Evolutionary conservation across 2,329 filamentous ascomycete species (phyloP), one percentile per base, ranked within the genome.

Genomic region (Fusarium coicis): DNA sequence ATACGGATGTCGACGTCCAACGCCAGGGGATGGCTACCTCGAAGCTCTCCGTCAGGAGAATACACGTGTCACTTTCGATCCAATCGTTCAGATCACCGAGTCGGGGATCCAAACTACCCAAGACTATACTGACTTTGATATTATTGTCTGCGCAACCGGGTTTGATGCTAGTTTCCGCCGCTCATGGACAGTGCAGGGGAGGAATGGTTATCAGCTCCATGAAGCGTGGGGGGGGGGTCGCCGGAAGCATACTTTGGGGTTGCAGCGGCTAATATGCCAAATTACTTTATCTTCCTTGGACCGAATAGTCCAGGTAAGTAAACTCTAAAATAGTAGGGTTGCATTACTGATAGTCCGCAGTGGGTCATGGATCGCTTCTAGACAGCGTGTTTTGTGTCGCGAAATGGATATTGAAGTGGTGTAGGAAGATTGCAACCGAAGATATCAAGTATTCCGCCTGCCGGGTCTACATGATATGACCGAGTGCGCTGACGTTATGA

Each of bases 1-100:
- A 40, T 64, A 69, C 5, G 73, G 77, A 14, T 79, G 73, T 28
- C 75, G 77, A 15, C 75, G 77, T 4, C 71, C 74, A 7, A 77
- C 73, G 0, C 73, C 74, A 1, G 76, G 78, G 1, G 70, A 74
- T 3, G 66, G 70, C 14, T 79, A 79, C 21, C 74, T 79, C 6
- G 75, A 79, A 63, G 76, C 75, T 7, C 62, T 79, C 0, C 53
- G 36, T 4, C 14, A 66, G 40, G n/a, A 56, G 50, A 57, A 68
- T 32, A n/a, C 75, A 66, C 40, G 70, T 64, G 32, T 43, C 1
- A 56, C 52, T 4, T 63, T 66, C 2, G 28, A 39, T 9, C n/a
- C 37, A 30, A 70, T 74, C n/a, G 39, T 52, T 21, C 40, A 54
- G 28, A 40, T 74, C 21, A 63, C 53, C 4, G 61, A 63, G 32